These are phyloP conservation scores for Pistacia atlantica DNA, from an alignment of 345 rosid genomes.

Conservation along the genomic window DNA sequence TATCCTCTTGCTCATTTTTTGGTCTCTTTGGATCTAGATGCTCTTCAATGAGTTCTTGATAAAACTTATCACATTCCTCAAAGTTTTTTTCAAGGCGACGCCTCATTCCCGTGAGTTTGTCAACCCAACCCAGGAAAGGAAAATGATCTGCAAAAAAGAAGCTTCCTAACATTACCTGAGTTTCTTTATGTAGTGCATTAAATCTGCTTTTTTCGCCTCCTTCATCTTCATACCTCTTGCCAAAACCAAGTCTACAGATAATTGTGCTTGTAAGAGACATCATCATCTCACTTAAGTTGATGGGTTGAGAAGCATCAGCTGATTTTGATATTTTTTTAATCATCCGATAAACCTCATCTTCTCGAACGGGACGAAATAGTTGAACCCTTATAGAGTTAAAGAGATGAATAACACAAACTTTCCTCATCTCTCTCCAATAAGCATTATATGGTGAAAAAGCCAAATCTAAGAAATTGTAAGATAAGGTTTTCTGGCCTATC, in stretches of 20 bases:
- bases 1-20: too few species aligned
- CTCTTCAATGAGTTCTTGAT: too few species aligned
- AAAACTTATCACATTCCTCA: too few species aligned
- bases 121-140: too few species aligned
- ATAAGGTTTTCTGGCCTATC: conserved; percentile 15
- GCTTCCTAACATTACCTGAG: conserved; percentile 25
- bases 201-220: conserved; percentile 15
- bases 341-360: conserved; percentile 29
- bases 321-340: conserved; percentile 13
- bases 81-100: too few species aligned
- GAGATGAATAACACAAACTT: conserved; percentile 25
- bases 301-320: background rate
- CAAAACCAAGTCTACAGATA: conserved; percentile 31
- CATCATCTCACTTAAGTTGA: conserved; percentile 21
- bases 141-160: too few species aligned
- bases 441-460: conserved; percentile 28
- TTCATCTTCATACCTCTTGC: conserved; percentile 29
- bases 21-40: too few species aligned
- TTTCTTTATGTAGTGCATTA: conserved; percentile 12
- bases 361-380: conserved; percentile 22
- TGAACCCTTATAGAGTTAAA: conserved; percentile 26
- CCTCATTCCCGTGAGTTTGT: too few species aligned
- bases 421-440: conserved; percentile 35
- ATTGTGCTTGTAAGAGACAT: conserved; percentile 22
- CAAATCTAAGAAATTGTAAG: conserved; percentile 32